Base-by-base conservation (phyloP, 1,139 yeast genomes). In the Keqinozyma sinolaborantium region DNA sequence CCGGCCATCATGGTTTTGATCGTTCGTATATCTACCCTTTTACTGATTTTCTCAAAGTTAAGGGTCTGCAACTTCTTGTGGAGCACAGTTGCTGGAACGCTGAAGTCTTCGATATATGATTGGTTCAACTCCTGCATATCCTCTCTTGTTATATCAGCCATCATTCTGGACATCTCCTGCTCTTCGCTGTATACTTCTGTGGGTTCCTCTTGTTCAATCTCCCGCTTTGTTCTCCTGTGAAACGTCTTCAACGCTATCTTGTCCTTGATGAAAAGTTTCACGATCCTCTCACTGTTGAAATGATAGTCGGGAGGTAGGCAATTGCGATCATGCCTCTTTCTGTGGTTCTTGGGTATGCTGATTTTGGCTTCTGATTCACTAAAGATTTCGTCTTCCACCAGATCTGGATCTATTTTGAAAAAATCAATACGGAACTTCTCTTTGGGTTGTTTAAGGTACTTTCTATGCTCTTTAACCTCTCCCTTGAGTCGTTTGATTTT, bases 401-500 rank as follows among this genome's bases (percentile, higher is more conserved):
- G 34, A 5, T 60, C 9, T 7, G 7, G 31, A 13, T 63, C 36
- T 3, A 54, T 53, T 3, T 45, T 52, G 32, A 73, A 56, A 42
- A 83, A 77, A 47, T 81, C 75, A 24, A 81, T 66, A 2, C 51
- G 44, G 3, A 64, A 42, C 20, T 44, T 49, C 12, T 49, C 67
- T 39, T 58, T 60, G 11, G 14, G 41, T 54, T 61, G 44, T 52
- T 57, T 34, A 45, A 50, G 39, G 33, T 14, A 14, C 18, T 25
- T 16, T 35, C 30, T 18, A 25, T 41, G 48, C 31, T 44, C 79
- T 32, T 82, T 60, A 20, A 76, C 74, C 25, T 72, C 64, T 8
- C 87, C 83, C 55, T 82, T 83, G 85, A 90, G 39, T 83, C 90
- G 8, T 95, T 87, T 9, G 95, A 95, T 21, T 92, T 74, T 95